Evolutionary conservation across 1,284 basidiomycete species (phyloP), one percentile per base, ranked within the genome.

Genomic region (Pseudozyma hubeiensis): DNA sequence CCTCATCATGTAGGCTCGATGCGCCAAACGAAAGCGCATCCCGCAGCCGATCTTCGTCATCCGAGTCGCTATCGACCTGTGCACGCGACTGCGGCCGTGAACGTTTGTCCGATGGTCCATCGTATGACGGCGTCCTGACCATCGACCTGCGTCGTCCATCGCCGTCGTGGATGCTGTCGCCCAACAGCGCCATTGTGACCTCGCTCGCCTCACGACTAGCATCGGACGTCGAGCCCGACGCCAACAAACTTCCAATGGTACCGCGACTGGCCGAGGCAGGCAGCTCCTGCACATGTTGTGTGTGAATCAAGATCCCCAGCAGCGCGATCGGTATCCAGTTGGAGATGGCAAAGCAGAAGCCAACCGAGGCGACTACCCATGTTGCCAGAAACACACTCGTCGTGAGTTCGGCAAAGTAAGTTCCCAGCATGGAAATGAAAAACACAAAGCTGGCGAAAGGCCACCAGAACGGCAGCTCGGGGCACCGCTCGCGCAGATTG

Each of bases 291-390:
- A 45, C 52, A 16, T 67, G 55, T 46, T 72, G 70, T n/a, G 70
- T 70, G 31, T 74, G 64, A 14, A 80, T 64, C 17, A 77, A 39
- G 17, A 63, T 57, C 71, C 85, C 63, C 37, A 87, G 83, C 31
- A 87, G 63, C 7, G 84, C 84, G 56, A 85, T 87, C 2, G 87
- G 87, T 3, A 85, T 84, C 86, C 87, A 87, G 63, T 86, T 85
- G 3, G 84, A 77, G 11, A 88, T 70, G 7, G 87, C 85, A 86
- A 87, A 88, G 39, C 84, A 85, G 64, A 88, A 85, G 1, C 88
- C 88, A 6, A 86, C 86, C 13, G 85, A 62, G 1, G 84, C 85
- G 30, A 88, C 85, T 41, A 88, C 79, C 7, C 82, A 41, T 52
- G 86, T 87, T 0, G 88, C 87, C 0, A 85, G 83, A 4, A 62